Evolutionary conservation across 78 protist species (phyloP), one percentile per base, ranked within the genome.

Genomic region (Dictyostelium firmibasis): DNA sequence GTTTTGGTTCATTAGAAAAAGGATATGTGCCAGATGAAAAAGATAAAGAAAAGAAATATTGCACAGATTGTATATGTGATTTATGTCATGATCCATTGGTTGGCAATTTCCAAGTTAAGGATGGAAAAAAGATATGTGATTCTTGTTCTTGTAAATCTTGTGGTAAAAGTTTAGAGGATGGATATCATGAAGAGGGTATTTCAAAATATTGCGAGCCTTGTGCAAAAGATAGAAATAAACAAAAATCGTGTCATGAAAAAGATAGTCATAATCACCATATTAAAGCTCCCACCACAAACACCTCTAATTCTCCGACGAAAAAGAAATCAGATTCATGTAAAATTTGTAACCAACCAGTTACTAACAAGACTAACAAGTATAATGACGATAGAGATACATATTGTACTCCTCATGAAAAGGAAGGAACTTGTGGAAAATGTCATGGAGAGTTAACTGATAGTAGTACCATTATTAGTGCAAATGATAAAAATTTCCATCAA

Each of bases 1-100:
- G 93, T 78, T 84, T 77, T 87, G 93, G 93, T 29, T 76, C 86
- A 35, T 23, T 87, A 2, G 93, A 76, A 43, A 78, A 87, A 14
- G 93, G 93, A 27, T 78, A 87, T 64, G 93, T 87, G 20, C 93
- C 93, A 57, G 93, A 78, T 57, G 93, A 62, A 20, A 31, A 47
- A 11, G 92, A 76, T 57, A 25, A 31, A n/a, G 35, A 44, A 27
- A 57, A 60, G 62, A 87, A 86, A 64, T 87, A 78, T 64, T 87
- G 93, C 44, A 78, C 93, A 25, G 23, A 44, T 53, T 87, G 93
- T 64, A 87, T 87, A 27, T 87, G 93, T 87, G 93, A 87, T 79
- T 47, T 78, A 38, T 87, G 92, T 64, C 85, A 87, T 23, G 27
- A 33, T 14, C 93, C 93, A 29, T 44, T 87, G 7, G 60, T 87